Evolutionary conservation across 23 red algal species (phyloP).

Genomic region (Gracilaria gracilis): DNA sequence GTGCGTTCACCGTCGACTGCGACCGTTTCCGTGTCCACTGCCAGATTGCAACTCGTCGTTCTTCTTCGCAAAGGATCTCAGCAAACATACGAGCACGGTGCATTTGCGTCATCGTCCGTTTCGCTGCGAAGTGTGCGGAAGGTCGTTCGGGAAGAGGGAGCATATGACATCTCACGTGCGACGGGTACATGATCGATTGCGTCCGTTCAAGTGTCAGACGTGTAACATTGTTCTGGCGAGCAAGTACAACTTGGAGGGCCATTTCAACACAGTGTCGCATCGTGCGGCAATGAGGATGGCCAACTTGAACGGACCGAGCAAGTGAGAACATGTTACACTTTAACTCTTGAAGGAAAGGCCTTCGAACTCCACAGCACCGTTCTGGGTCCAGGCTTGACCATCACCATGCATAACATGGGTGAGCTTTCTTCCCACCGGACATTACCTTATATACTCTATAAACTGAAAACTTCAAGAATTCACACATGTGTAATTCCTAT

Average conservation of each 20-base stretch:
- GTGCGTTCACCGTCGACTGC: constrained; percentile 45
- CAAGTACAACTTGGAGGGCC: constrained; percentile 68
- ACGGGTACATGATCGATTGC: constrained; percentile 46
- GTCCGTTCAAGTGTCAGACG: constrained; percentile 50
- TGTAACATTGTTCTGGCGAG: constrained; percentile 48
- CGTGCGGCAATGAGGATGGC: constrained; percentile 11
- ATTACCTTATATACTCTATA: too few species aligned
- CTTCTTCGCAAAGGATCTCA: constrained; percentile 68
- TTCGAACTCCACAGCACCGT: too few species aligned
- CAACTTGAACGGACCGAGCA: background rate
- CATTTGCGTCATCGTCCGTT: constrained; percentile 68
- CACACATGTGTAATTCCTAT: too few species aligned
- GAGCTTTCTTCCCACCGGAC: too few species aligned
- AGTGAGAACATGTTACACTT: background rate
- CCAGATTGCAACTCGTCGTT: constrained; percentile 53
- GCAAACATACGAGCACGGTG: constrained; percentile 53
- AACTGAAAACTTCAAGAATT: too few species aligned
- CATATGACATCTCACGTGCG: constrained; percentile 70
- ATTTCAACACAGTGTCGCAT: constrained; percentile 49
- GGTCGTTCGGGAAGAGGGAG: constrained; percentile 62
- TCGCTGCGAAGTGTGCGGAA: constrained; percentile 32
- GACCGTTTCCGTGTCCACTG: constrained; percentile 55
- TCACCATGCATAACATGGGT: too few species aligned
- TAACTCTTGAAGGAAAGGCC: too few species aligned
- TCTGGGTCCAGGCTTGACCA: too few species aligned